Conservation (phyloP, 495 filamentous ascomycete species). For the Parathielavia hyrcaniae region DNA sequence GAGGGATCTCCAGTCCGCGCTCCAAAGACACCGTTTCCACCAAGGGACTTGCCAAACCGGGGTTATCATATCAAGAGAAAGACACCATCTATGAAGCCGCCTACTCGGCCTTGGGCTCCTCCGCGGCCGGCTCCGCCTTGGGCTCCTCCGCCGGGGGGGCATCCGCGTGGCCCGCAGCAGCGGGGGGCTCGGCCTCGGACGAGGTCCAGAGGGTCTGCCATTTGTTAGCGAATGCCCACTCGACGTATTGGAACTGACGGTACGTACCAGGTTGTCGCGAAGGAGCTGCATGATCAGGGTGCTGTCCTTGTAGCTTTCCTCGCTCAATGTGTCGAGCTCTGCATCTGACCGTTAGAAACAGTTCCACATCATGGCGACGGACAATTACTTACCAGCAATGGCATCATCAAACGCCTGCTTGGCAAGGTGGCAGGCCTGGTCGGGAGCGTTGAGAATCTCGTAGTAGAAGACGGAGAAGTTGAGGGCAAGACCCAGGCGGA, state of each 20-base stretch:
- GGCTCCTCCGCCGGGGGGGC: slow-evolving; percentile 50
- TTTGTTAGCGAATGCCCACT: slow-evolving; percentile 14
- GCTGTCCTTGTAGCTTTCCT: slow-evolving; percentile 99
- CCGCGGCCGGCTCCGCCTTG: slow-evolving; percentile 40
- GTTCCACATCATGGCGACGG: neutral
- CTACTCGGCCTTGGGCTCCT: slow-evolving; percentile 52
- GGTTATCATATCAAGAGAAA: slow-evolving; percentile 33
- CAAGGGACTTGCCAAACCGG: slow-evolving; percentile 36
- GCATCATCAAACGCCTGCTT: slow-evolving; percentile 99
- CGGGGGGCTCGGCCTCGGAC: slow-evolving; percentile 83
- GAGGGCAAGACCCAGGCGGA: slow-evolving; percentile 93
- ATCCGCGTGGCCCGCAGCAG: slow-evolving; percentile 56
- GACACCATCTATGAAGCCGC: slow-evolving; percentile 28
- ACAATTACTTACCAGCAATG: slow-evolving; percentile 72
- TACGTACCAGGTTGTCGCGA: slow-evolving; percentile 91
- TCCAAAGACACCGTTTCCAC: slow-evolving; percentile 50
- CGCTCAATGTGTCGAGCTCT: slow-evolving; percentile 97
- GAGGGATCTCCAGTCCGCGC: slow-evolving; percentile 47
- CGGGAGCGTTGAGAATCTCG: slow-evolving; percentile 97
- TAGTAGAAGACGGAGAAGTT: slow-evolving; percentile 99
- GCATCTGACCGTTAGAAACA: slow-evolving; percentile 28
- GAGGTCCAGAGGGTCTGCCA: slow-evolving; percentile 96
- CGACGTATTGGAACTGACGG: neutral
- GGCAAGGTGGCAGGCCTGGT: slow-evolving; percentile 97
- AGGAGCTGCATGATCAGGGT: slow-evolving; percentile 99